Evolutionary conservation across 2,329 filamentous ascomycete genomes (phyloP), one percentile per base, ranked within the genome.

Genomic region (Cladosporium colombiae): DNA sequence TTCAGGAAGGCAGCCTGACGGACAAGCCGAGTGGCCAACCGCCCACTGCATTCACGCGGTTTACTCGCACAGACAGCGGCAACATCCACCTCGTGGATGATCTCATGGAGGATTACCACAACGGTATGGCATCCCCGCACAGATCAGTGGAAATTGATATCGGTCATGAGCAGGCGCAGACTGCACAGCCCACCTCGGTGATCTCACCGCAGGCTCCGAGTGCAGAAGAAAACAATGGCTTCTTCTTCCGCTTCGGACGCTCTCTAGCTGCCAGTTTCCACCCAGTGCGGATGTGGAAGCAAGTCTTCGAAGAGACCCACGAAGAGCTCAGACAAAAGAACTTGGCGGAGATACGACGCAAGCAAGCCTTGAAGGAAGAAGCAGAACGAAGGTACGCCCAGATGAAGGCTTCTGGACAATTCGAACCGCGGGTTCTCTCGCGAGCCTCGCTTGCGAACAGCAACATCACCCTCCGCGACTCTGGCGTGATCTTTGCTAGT

Each of bases 1-100:
- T 90, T 70, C 78, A 85, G 44, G 93, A 97, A 79, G 93, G 90
- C 49, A 94, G 90, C 73, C 94, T 97, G 91, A 92, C 89, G 74
- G 91, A 96, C 77, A 88, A 91, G 69, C 82, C 86, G 35, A 93
- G 90, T 73, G 84, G 87, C 66, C 85, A 83, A 66, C 92, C 92
- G 31, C 91, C 91, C 0, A 83, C 85, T 53, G 83, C 87, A 49
- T 93, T 91, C 76, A 82, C 90, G 50, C 87, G 79, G 33, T 69
- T 76, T 57, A 67, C 72, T 21, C 65, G 73, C 44, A 71, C 72
- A 11, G 72, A 75, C 31, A 73, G 73, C 68, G 72, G 72, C 44
- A 73, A 75, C 58, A 67, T 74, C 58, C 65, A 68, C 16, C 68
- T 73, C 35, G 56, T 78, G 13, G 78, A 79, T 57, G 68, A 76